phyloP scores from a whole-genome alignment of 2,329 filamentous ascomycete genomes.

The Clonostachys chloroleuca region DNA sequence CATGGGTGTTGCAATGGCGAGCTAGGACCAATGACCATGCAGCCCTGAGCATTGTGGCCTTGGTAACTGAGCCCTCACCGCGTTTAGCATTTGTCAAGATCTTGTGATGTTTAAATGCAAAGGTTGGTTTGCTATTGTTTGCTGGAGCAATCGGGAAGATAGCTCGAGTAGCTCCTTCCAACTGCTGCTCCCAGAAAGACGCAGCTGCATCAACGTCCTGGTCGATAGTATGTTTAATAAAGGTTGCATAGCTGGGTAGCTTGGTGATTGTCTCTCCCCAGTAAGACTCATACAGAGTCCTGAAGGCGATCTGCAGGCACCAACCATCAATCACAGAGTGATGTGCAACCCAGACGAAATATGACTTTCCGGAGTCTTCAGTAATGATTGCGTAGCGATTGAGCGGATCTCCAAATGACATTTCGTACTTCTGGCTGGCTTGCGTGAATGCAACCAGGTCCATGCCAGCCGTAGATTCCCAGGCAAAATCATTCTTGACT shows the following conservation, averaged over 20 bases:
- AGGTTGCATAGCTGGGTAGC: slow-evolving; percentile 25
- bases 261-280: slow-evolving; percentile 11
- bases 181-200: not conserved
- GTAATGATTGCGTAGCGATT: slow-evolving; percentile 5
- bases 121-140: not conserved
- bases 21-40: slow-evolving; percentile 7
- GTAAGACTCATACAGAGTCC: slow-evolving; percentile 1
- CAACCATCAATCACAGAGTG: slow-evolving; percentile 13
- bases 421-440: not conserved
- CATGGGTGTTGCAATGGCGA: slow-evolving; percentile 2
- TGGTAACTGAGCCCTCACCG: not conserved
- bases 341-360: slow-evolving; percentile 12
- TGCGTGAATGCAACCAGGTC: not conserved
- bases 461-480: not conserved
- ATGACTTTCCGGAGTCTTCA: not conserved
- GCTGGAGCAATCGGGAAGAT: not conserved
- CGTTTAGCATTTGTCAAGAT: too few species aligned
- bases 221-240: slow-evolving; percentile 33
- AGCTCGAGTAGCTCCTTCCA: not conserved
- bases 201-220: slow-evolving; percentile 5
- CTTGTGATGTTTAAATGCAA: too few species aligned
- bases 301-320: slow-evolving; percentile 2
- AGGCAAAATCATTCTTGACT: slow-evolving; percentile 1
- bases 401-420: slow-evolving; percentile 5
- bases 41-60: slow-evolving; percentile 8